Evolutionary conservation across 352 stramenopile genomes (phyloP).

Genomic region (Phytophthora tubulina): DNA sequence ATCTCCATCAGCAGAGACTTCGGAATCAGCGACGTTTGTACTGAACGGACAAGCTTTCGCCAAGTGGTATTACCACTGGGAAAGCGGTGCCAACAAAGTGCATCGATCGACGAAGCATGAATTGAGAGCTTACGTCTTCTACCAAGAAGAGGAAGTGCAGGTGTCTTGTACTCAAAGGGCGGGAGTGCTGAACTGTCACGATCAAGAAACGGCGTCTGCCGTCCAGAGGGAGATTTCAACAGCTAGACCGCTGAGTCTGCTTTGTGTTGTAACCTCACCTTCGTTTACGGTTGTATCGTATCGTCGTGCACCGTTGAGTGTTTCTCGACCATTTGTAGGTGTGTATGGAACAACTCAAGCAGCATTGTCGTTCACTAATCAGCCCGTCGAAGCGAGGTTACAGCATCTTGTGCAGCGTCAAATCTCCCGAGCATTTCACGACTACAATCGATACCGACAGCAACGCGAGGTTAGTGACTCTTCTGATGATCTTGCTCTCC

Average conservation of each 20-base stretch:
- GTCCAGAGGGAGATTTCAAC: not conserved
- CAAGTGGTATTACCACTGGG: slow-evolving; percentile 79
- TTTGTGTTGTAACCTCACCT: slow-evolving; percentile 49
- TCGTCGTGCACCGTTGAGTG: slow-evolving; percentile 39
- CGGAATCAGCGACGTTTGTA: slow-evolving; percentile 31
- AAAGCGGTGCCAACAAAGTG: slow-evolving; percentile 65
- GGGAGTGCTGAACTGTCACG: not conserved
- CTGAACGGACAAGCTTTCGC: slow-evolving; percentile 59
- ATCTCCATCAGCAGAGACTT: not conserved
- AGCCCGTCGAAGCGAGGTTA: slow-evolving; percentile 30
- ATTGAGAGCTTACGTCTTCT: slow-evolving; percentile 65
- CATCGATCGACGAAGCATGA: slow-evolving; percentile 67
- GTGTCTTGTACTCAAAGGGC: too few relatives aligned
- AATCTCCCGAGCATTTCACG: slow-evolving; percentile 51
- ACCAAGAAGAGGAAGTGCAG: slow-evolving; percentile 15
- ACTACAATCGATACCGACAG: slow-evolving; percentile 41
- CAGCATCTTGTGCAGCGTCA: slow-evolving; percentile 46
- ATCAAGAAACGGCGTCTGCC: not conserved
- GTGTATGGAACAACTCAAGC: too few relatives aligned
- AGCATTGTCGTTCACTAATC: not conserved
- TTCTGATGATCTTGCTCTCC: not conserved
- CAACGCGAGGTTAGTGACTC: not conserved
- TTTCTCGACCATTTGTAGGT: not conserved
- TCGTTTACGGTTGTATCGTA: slow-evolving; percentile 59
- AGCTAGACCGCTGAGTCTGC: slow-evolving; percentile 32